These are phyloP conservation scores for Globisporangium uncinulatum DNA, from an alignment of 352 stramenopile species.

Conservation along the genomic window DNA sequence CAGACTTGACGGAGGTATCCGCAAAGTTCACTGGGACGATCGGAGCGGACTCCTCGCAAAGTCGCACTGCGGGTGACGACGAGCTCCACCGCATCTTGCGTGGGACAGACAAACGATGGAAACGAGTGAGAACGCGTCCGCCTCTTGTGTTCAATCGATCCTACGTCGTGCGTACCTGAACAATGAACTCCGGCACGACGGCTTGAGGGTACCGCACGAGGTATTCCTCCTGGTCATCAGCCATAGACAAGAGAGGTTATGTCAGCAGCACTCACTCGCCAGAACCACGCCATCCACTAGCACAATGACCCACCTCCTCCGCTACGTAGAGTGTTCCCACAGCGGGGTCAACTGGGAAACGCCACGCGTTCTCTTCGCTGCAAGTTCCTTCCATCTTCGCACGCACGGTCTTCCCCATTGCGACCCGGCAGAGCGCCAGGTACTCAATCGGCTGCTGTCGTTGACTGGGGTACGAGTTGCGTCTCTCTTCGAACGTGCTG, in stretches of 20 bases:
- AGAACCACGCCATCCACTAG: not conserved
- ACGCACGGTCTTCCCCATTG: slow-evolving; percentile 44
- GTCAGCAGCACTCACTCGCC: not conserved
- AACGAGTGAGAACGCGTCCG: not conserved
- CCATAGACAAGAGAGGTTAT: not conserved
- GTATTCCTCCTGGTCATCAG: slow-evolving; percentile 52
- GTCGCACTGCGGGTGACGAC: too few relatives aligned
- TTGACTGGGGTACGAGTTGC: not conserved
- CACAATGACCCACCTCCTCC: slow-evolving; percentile 18
- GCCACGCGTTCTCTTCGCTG: not conserved
- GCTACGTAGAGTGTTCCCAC: slow-evolving; percentile 36
- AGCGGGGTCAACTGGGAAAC: slow-evolving; percentile 25
- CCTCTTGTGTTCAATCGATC: not conserved
- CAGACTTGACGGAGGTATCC: not conserved
- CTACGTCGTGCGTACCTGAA: slow-evolving; percentile 29
- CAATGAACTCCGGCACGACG: slow-evolving; percentile 70
- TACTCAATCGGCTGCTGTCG: slow-evolving; percentile 24
- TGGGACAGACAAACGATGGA: not conserved
- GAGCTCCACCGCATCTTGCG: slow-evolving; percentile 5
- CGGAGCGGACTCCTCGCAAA: not conserved
- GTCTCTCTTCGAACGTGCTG: slow-evolving; percentile 54
- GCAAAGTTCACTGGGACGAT: slow-evolving; percentile 8
- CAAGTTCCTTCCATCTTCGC: slow-evolving; percentile 6
- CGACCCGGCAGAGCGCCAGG: slow-evolving; percentile 64
- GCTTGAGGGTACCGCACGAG: slow-evolving; percentile 50